Evolutionary conservation across 2,329 filamentous ascomycete genomes (phyloP).

Genomic region (Colletotrichum sp.): DNA sequence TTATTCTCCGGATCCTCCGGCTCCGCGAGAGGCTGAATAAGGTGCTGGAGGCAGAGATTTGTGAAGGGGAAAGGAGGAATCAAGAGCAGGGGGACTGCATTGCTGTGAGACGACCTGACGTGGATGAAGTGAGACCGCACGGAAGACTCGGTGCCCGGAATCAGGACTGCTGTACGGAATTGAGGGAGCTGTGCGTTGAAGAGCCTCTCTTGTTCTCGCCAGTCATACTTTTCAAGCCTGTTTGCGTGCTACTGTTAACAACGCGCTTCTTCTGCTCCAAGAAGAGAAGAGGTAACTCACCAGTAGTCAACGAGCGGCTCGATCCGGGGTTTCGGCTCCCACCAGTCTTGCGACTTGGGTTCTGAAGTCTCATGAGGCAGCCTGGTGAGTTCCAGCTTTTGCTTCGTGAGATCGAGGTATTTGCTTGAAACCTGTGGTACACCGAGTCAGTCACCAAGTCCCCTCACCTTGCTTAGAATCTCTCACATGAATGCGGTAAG

Average conservation of each 20-base stretch:
- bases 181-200: conserved; percentile 67
- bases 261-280: not conserved
- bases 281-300: conserved; percentile 37
- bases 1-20: conserved; percentile 48
- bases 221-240: conserved; percentile 71
- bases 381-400: conserved; percentile 71
- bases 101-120: conserved; percentile 53
- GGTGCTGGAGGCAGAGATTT: conserved; percentile 62
- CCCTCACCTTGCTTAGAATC: conserved; percentile 29
- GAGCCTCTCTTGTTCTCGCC: conserved; percentile 62
- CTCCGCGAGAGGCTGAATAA: conserved; percentile 59
- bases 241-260: not conserved
- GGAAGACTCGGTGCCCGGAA: conserved; percentile 42
- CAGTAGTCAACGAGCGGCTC: conserved; percentile 72
- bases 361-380: conserved; percentile 63
- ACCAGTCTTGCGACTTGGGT: conserved; percentile 55
- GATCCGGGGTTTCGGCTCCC: conserved; percentile 64
- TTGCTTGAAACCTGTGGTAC: conserved; percentile 59
- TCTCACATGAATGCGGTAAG: conserved; percentile 64
- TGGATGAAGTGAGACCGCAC: conserved; percentile 71
- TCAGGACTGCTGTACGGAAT: conserved; percentile 61
- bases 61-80: conserved; percentile 71
- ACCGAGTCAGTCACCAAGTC: not conserved
- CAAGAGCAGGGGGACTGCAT: conserved; percentile 67
- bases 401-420: conserved; percentile 70